Evolutionary conservation across 495 filamentous ascomycete genomes (phyloP).

Genomic region (Hypoxylon crocopeplum): DNA sequence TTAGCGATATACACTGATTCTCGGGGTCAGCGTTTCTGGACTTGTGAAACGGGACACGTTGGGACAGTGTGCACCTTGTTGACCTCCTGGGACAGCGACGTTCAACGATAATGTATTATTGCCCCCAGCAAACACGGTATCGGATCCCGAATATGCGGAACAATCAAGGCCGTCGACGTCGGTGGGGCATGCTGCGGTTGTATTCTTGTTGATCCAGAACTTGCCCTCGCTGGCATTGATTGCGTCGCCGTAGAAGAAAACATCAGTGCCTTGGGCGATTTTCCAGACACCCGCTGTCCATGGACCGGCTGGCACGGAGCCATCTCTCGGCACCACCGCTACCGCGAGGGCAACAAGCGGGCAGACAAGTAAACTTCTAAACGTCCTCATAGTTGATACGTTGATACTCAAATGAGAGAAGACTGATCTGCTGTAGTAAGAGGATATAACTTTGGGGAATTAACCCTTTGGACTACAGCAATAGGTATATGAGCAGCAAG

Average conservation of each 20-base stretch:
- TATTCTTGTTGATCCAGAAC: slow-evolving; percentile 27
- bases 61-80: slow-evolving; percentile 22
- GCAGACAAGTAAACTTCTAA: slow-evolving; percentile 6
- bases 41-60: neutral
- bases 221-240: slow-evolving; percentile 34
- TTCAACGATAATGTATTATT: slow-evolving; percentile 25
- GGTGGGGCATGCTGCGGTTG: slow-evolving; percentile 24
- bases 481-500: too few relatives aligned
- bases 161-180: slow-evolving; percentile 26
- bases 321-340: slow-evolving; percentile 7
- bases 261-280: slow-evolving; percentile 10
- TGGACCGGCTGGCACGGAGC: neutral
- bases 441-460: neutral
- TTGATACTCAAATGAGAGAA: neutral
- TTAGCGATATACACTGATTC: slow-evolving; percentile 23
- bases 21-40: neutral
- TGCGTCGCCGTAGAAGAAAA: slow-evolving; percentile 11
- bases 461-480: too few relatives aligned
- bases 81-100: slow-evolving; percentile 32
- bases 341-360: neutral
- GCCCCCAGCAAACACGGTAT: slow-evolving; percentile 23
- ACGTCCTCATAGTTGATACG: slow-evolving; percentile 24
- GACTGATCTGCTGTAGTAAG: neutral
- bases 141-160: slow-evolving; percentile 15
- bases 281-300: slow-evolving; percentile 29